Conservation (phyloP, 164 flowering plant species). For the Brasenia schreberi region DNA sequence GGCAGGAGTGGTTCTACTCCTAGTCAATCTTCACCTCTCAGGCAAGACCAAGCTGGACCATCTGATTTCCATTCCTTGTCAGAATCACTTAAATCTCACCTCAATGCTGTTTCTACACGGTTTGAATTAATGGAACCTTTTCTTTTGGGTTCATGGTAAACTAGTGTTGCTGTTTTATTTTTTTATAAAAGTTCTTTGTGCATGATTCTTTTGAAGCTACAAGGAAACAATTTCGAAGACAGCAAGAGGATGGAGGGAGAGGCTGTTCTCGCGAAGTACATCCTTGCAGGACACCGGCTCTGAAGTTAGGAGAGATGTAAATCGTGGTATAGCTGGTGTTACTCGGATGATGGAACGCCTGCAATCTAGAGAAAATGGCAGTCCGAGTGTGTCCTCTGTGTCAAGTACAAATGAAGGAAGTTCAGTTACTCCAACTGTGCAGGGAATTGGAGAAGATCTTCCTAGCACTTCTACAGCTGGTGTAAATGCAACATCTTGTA, state of each 20-base stretch:
- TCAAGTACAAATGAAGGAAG: slow-evolving; percentile 11
- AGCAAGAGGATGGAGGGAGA: slow-evolving; percentile 76
- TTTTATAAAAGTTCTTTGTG: not conserved
- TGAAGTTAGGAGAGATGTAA: slow-evolving; percentile 49
- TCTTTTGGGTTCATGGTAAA: not conserved
- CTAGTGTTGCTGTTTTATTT: not conserved
- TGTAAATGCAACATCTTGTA: slow-evolving; percentile 23
- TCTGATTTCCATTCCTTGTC: slow-evolving; percentile 76
- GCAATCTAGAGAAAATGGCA: slow-evolving; percentile 28
- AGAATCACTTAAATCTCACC: slow-evolving; percentile 59
- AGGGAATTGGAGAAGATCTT: slow-evolving; percentile 15
- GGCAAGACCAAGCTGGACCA: slow-evolving; percentile 68
- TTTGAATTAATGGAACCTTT: slow-evolving; percentile 5
- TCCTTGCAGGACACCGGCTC: slow-evolving; percentile 40
- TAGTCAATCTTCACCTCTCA: slow-evolving; percentile 30
- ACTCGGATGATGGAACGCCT: slow-evolving; percentile 46
- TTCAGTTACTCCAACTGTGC: slow-evolving; percentile 12
- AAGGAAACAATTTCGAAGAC: slow-evolving; percentile 72
- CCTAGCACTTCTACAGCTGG: slow-evolving; percentile 15
- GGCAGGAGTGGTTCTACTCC: slow-evolving; percentile 29
- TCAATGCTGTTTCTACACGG: slow-evolving; percentile 63
- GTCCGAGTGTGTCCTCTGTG: slow-evolving; percentile 18
- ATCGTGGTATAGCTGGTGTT: slow-evolving; percentile 54
- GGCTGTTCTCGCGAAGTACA: slow-evolving; percentile 51
- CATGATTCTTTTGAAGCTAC: slow-evolving; percentile 25